Evolutionary conservation across 768 basidiomycete species (phyloP), one percentile per base, ranked within the genome.

Genomic region (Hypsizygus marmoreus): DNA sequence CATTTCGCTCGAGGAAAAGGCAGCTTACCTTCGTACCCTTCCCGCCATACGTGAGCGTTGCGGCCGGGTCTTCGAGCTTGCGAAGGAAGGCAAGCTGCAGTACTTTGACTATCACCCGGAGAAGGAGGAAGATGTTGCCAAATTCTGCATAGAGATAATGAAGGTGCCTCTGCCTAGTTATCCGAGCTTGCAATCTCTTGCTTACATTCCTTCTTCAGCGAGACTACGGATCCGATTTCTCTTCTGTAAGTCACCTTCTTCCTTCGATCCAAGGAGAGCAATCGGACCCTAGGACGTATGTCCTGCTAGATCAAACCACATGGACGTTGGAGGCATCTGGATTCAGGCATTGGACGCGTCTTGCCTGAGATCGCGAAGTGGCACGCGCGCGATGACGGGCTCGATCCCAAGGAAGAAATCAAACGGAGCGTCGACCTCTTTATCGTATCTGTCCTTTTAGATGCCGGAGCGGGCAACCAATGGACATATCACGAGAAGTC

Each of bases 1-100:
- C 14, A 50, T 66, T 11, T 44, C 70, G 9, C 44, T 65, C 12
- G 54, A 66, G 31, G 64, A 73, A 49, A 79, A 69, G 29, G 81
- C 84, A 19, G 70, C 67, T 4, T 95, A 94, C 60, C 80, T 97
- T 33, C 84, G 87, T 24, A 92, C 90, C 0, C 75, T 97, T 3
- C 88, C 91, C 12, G 81, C 93, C n/a, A 92, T 97, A 56, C 81
- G 95, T 35, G 86, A 94, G 56, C 79, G 91, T 32, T 98, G 93
- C 65, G 62, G 67, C 9, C 77, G 77, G 31, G 91, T 98, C 25
- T 82, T 88, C 63, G 77, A 82, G 22, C 82, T 95, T 14, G 94
- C 91, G 10, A 70, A 80, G 62, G 60, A 77, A 51, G 86, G 82
- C 40, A 80, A 86, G 57, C 77, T 97, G 9, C 71, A 93, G 55